Evolutionary conservation across 495 filamentous ascomycete genomes (phyloP).

Genomic region (Bacidia gigantensis): DNA sequence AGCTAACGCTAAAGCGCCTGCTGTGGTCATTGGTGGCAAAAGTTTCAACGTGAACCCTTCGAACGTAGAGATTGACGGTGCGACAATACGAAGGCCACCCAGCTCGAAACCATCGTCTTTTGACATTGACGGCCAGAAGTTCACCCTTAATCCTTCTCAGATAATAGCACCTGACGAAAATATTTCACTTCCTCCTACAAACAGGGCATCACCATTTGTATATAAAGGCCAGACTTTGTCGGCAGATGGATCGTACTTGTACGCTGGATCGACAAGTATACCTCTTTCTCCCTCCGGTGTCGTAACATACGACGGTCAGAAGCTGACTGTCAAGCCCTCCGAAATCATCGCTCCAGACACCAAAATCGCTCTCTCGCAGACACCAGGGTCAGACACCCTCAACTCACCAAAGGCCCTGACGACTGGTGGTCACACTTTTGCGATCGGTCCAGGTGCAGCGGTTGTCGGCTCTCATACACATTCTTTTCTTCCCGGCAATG

Average conservation of each 20-base stretch:
- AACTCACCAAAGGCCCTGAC: conserved; percentile 25
- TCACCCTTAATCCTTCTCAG: conserved; percentile 5
- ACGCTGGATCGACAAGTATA: conserved; percentile 15
- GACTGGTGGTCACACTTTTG: conserved; percentile 20
- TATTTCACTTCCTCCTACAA: conserved; percentile 4
- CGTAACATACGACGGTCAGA: conserved; percentile 12
- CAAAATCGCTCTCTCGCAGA: conserved; percentile 13
- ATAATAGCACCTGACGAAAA: conserved; percentile 6
- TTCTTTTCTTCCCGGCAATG: conserved; percentile 22
- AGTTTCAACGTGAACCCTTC: conserved; percentile 16
- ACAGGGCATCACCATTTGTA: conserved; percentile 2
- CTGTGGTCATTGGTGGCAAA: conserved; percentile 16
- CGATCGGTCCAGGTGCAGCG: conserved; percentile 21
- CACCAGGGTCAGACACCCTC: not conserved
- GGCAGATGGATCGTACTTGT: conserved; percentile 12
- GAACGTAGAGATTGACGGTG: conserved; percentile 15
- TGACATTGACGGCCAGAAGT: not conserved
- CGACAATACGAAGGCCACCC: conserved; percentile 12
- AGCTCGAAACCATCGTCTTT: conserved; percentile 9
- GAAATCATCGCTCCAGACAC: conserved; percentile 14
- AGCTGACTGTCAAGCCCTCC: conserved; percentile 13
- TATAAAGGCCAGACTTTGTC: conserved; percentile 17
- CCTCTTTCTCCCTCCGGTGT: conserved; percentile 7
- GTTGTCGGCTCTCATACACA: conserved; percentile 29
- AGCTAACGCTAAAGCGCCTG: not conserved